Conservation (phyloP, 176 grass and related monocot species). For the Phyllostachys edulis region DNA sequence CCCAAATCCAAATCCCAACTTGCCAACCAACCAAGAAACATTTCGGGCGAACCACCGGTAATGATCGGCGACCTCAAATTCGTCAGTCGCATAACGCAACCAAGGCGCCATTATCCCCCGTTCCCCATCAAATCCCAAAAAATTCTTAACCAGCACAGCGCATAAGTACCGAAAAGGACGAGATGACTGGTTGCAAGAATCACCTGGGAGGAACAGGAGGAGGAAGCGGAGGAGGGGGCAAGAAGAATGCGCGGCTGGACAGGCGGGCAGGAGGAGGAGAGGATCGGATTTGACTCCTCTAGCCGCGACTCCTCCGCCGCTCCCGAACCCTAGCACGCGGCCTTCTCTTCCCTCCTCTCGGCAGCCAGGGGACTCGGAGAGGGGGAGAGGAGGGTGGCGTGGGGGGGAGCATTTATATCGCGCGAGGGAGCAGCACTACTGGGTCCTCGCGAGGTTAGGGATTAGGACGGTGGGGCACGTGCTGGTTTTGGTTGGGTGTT, state of each 20-base stretch:
- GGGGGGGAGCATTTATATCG: slow-evolving; percentile 24
- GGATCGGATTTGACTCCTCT: background rate
- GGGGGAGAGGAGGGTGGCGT: background rate
- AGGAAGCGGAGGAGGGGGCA: background rate
- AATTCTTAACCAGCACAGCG: background rate
- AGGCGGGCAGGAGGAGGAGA: background rate
- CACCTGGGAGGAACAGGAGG: slow-evolving; percentile 4
- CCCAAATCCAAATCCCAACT: background rate
- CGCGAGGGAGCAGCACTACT: too few relatives aligned
- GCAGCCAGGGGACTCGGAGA: background rate
- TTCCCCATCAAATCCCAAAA: fast-evolving
- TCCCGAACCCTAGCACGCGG: background rate
- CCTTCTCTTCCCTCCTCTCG: background rate
- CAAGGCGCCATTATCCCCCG: too few relatives aligned
- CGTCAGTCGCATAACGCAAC: background rate
- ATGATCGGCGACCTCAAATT: background rate
- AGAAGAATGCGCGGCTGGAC: slow-evolving; percentile 2
- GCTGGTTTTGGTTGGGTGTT: background rate
- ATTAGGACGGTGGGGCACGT: background rate
- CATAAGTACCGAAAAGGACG: background rate
- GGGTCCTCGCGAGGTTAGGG: background rate
- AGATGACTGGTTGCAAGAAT: background rate
- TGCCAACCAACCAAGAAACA: background rate
- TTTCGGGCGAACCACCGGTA: background rate
- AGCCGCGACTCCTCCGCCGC: background rate